phyloP scores from a whole-genome alignment of 441 rosid genomes.

The Erodium texanum region DNA sequence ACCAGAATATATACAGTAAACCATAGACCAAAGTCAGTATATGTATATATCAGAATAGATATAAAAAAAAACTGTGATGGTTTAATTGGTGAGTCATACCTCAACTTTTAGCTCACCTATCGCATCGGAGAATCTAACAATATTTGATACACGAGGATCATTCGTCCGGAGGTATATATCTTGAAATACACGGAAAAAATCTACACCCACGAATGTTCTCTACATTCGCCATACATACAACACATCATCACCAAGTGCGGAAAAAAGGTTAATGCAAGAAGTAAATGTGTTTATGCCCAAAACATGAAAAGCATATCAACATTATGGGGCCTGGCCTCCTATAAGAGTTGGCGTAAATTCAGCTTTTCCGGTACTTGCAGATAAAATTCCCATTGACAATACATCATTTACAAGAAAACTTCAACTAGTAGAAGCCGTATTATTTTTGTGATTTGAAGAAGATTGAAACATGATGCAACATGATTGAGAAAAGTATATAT shows the following conservation, averaged over 20 bases:
- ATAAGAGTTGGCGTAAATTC: too few species aligned
- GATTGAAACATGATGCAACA: too few species aligned
- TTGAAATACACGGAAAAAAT: slow-evolving; percentile 75
- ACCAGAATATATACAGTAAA: background rate
- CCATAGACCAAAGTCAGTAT: background rate
- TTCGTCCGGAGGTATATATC: slow-evolving; percentile 62
- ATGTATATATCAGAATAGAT: too few species aligned
- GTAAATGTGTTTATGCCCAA: background rate
- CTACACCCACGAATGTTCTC: slow-evolving; percentile 94
- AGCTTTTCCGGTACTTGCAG: background rate
- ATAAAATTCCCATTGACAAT: background rate
- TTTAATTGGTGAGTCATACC: slow-evolving; percentile 37
- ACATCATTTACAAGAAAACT: too few species aligned
- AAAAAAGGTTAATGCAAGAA: background rate
- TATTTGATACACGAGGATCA: slow-evolving; percentile 78
- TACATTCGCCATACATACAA: slow-evolving; percentile 24
- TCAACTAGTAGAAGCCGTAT: background rate
- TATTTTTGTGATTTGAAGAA: background rate
- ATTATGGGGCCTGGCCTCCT: background rate
- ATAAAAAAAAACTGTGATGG: background rate
- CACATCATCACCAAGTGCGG: background rate
- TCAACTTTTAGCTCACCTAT: slow-evolving; percentile 91
- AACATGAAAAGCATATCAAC: background rate
- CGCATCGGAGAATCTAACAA: slow-evolving; percentile 69
- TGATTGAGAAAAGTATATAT: too few species aligned